phyloP scores from a whole-genome alignment of 306 rosid species.

The Inga laurina region DNA sequence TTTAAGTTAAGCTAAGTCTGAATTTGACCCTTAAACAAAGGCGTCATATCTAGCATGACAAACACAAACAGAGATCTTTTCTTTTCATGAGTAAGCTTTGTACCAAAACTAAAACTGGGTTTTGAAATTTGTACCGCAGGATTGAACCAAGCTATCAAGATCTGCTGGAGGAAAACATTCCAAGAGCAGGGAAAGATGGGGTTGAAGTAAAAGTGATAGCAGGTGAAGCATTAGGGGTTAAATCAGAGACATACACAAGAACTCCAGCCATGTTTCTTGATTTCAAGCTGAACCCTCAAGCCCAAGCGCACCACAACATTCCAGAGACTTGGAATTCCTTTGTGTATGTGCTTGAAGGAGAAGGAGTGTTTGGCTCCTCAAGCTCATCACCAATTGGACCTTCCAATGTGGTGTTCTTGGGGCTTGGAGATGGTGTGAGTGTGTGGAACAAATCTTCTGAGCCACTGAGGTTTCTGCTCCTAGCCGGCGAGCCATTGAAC shows the following conservation, averaged over 20 bases:
- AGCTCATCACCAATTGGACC: conserved; percentile 38
- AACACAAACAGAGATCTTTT: neutral
- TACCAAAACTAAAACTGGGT: neutral
- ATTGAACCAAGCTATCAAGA: conserved; percentile 69
- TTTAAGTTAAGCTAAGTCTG: neutral
- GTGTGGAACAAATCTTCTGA: conserved; percentile 60
- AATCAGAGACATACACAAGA: conserved; percentile 50
- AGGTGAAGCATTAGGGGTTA: conserved; percentile 61
- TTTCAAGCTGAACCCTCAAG: conserved; percentile 45
- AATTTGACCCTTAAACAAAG: neutral
- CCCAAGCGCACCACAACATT: conserved; percentile 53
- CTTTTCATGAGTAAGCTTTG: neutral
- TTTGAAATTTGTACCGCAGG: conserved; percentile 35
- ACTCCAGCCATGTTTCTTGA: conserved; percentile 69
- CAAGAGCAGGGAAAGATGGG: conserved; percentile 52
- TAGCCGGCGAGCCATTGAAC: conserved; percentile 61
- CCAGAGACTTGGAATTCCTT: conserved; percentile 66
- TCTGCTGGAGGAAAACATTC: conserved; percentile 47
- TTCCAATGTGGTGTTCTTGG: conserved; percentile 51
- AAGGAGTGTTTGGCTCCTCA: conserved; percentile 48
- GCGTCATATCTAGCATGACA: no score
- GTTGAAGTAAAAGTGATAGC: conserved; percentile 63
- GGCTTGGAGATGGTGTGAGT: conserved; percentile 53
- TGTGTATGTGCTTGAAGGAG: conserved; percentile 62
- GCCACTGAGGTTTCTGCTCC: conserved; percentile 50